Conservation (phyloP, 164 flowering plant genomes). For the Vitis rupestris region DNA sequence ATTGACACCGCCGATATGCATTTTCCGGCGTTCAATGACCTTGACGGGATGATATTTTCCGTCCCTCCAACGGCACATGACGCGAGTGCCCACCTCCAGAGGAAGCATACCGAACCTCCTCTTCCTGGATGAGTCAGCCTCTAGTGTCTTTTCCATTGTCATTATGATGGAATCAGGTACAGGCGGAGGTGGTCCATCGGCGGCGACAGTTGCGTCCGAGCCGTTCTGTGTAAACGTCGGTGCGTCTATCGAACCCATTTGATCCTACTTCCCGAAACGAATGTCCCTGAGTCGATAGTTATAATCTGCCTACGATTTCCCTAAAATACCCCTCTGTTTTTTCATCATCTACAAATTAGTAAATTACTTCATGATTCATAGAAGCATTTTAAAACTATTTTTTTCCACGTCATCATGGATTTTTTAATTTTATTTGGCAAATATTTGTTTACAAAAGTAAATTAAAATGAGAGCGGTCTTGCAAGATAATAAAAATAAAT, state of each 20-base stretch:
- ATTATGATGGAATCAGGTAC: background rate
- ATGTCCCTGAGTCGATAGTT: too few relatives aligned
- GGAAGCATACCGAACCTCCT: constrained; percentile 51
- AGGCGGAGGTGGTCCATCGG: constrained; percentile 11
- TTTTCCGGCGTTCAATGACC: constrained; percentile 84
- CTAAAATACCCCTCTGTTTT: too few relatives aligned
- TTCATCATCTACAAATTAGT: too few relatives aligned
- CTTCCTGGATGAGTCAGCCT: constrained; percentile 36
- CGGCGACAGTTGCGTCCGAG: constrained; percentile 10
- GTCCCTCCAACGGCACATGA: constrained; percentile 97
- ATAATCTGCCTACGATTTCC: too few relatives aligned
- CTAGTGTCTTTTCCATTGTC: constrained; percentile 15
- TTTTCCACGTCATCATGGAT: too few relatives aligned
- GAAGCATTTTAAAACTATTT: too few relatives aligned
- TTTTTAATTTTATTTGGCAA: too few relatives aligned
- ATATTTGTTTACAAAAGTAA: too few relatives aligned
- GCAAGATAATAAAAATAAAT: too few relatives aligned
- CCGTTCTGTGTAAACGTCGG: constrained; percentile 33
- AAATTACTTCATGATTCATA: too few relatives aligned
- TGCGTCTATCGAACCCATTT: constrained; percentile 53
- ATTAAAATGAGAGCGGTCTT: too few relatives aligned
- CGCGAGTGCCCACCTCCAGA: constrained; percentile 91
- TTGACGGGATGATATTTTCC: constrained; percentile 85
- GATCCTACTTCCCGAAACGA: too few relatives aligned
- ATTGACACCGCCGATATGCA: constrained; percentile 32